Conservation (phyloP, 2,329 filamentous ascomycete species). For the Colletotrichum sp. region DNA sequence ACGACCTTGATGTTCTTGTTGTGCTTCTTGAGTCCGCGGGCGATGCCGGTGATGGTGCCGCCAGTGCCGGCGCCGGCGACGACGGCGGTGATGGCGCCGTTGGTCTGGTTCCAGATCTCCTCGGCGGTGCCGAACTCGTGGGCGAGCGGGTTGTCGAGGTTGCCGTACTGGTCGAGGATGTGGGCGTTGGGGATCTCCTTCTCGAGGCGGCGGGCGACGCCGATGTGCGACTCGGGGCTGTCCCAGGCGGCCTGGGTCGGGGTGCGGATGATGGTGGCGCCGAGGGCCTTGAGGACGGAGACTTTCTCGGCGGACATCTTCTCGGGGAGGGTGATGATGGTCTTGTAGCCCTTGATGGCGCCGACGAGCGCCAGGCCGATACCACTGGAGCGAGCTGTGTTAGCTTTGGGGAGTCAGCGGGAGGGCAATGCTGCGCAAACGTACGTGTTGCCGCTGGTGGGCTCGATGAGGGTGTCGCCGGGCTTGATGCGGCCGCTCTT, state of each 20-base stretch:
- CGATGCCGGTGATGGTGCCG: slow-evolving; percentile 91
- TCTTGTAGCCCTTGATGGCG: slow-evolving; percentile 97
- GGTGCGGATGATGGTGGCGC: slow-evolving; percentile 96
- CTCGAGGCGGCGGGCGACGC: slow-evolving; percentile 85
- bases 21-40: slow-evolving; percentile 86
- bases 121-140: slow-evolving; percentile 95
- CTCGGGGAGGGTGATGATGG: slow-evolving; percentile 97
- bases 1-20: slow-evolving; percentile 85
- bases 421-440: slow-evolving; percentile 22
- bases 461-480: slow-evolving; percentile 96
- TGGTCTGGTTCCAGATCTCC: slow-evolving; percentile 93
- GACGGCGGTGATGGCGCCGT: slow-evolving; percentile 80
- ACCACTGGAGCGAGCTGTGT: slow-evolving; percentile 51
- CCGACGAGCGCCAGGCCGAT: slow-evolving; percentile 94
- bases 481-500: slow-evolving; percentile 91
- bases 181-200: slow-evolving; percentile 97
- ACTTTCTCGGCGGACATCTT: slow-evolving; percentile 99
- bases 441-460: slow-evolving; percentile 92
- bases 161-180: slow-evolving; percentile 96
- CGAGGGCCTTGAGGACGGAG: slow-evolving; percentile 88
- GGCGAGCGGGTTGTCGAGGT: slow-evolving; percentile 87
- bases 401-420: slow-evolving; percentile 18
- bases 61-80: slow-evolving; percentile 95
- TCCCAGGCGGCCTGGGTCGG: slow-evolving; percentile 96
- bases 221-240: slow-evolving; percentile 94